Evolutionary conservation across 2,329 filamentous ascomycete genomes (phyloP).

Genomic region (Pseudomassariella vexata): DNA sequence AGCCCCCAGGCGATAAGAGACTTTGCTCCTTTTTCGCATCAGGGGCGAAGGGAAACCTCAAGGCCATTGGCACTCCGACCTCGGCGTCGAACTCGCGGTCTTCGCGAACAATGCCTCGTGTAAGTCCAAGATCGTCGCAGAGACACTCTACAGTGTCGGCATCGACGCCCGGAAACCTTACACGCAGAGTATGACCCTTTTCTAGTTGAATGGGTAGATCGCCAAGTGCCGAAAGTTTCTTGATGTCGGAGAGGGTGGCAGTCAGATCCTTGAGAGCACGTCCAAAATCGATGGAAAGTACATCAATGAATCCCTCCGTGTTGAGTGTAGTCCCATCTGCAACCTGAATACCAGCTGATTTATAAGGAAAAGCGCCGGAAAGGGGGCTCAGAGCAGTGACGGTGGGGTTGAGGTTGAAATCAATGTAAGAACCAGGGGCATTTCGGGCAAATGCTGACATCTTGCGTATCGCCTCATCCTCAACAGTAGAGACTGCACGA

Average conservation of each 20-base stretch:
- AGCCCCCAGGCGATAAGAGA: slow-evolving; percentile 42
- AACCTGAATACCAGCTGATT: slow-evolving; percentile 33
- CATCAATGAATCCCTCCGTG: slow-evolving; percentile 76
- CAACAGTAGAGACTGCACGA: slow-evolving; percentile 67
- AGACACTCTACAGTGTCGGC: slow-evolving; percentile 73
- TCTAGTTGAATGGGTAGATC: slow-evolving; percentile 78
- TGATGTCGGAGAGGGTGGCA: slow-evolving; percentile 73
- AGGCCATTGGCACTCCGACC: slow-evolving; percentile 64
- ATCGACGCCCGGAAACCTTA: slow-evolving; percentile 90
- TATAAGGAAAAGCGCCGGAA: slow-evolving; percentile 45
- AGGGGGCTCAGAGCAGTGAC: slow-evolving; percentile 81
- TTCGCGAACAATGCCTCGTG: slow-evolving; percentile 71
- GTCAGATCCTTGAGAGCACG: slow-evolving; percentile 80
- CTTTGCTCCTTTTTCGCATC: slow-evolving; percentile 22
- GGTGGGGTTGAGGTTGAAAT: slow-evolving; percentile 83
- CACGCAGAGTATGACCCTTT: slow-evolving; percentile 60
- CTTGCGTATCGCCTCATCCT: slow-evolving; percentile 66
- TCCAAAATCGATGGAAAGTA: slow-evolving; percentile 82
- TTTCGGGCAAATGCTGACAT: slow-evolving; percentile 52
- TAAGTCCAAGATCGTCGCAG: slow-evolving; percentile 81
- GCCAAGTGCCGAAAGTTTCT: slow-evolving; percentile 68
- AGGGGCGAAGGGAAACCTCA: slow-evolving; percentile 84
- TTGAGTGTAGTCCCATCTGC: slow-evolving; percentile 60
- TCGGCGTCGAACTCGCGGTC: slow-evolving; percentile 67
- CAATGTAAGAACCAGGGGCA: slow-evolving; percentile 73